Base-by-base conservation (phyloP, 1,284 basidiomycete genomes). In the Leccinum variabile region DNA sequence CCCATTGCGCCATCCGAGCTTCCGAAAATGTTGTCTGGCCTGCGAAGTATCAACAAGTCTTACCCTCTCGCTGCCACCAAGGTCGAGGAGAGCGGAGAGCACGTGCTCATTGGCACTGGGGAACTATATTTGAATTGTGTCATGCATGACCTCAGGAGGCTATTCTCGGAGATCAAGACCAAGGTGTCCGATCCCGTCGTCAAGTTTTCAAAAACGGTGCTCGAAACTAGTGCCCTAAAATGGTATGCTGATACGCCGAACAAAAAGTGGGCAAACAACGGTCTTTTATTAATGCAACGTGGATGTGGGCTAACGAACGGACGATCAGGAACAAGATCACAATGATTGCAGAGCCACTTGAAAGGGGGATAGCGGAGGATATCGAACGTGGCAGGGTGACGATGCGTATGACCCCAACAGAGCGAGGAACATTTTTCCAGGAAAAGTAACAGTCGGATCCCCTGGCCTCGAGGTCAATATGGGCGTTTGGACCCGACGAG, bases 401-500 rank as follows among this genome's bases (percentile, higher is more conserved):
- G 61, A 97, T 98, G 87, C 87, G 89, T 30, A 95, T 97, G 93
- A 85, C 92, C 3, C 85, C 92, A 50, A 97, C 97, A 78, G 94
- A 97, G 72, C 83, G 96, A 54, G 96, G 95, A 41, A 91, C 89
- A 63, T 94, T 96, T 80, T 97, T 98, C 77, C 89, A 97, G 77
- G 89, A 93, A 72, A 96, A 95, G 75, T 98, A 98, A 77, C 92
- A 97, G 63, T 99, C 97, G 97, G 97, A 99, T 80, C 76, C 98
- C 71, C 84, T 99, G 65, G 97, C 97, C 2, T 96, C 95, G 55
- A 86, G 97, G 63, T 98, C 96, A 71, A 97, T 99, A 79, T 99
- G 97, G 97, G 95, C 96, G n/a, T 99, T 99, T 78, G 97, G 97
- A 25, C 97, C 97, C 5, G 95, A 98, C 67, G 95, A 97, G 58